Percentiles rank a stretch among this genome's conserved stretches.
phyloP scores from a whole-genome alignment of 805 yeast species.

The Yamadazyma sp. region DNA sequence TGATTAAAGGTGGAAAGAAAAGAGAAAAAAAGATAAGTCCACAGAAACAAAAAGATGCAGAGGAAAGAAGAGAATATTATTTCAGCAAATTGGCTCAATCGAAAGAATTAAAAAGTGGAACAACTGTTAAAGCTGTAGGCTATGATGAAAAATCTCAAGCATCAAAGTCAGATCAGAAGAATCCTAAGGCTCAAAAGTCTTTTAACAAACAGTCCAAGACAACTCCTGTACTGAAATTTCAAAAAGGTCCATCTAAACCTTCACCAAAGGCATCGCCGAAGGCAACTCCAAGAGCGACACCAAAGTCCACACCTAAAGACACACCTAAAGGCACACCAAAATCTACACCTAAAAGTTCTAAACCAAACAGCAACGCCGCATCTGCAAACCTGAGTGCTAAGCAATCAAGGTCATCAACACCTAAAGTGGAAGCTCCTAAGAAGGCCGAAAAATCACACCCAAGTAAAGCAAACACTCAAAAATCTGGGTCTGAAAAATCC shows the following conservation, averaged over 20 bases:
- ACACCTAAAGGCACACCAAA: background rate
- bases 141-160: constrained; percentile 18
- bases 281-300: no score
- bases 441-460: background rate
- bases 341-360: constrained; percentile 4
- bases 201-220: no score
- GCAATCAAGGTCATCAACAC: constrained; percentile 10
- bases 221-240: no score
- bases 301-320: background rate
- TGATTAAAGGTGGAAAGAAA: constrained; percentile 21
- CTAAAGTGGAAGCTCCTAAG: background rate
- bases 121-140: constrained; percentile 39
- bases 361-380: constrained; percentile 8
- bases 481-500: background rate
- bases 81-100: constrained; percentile 28
- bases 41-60: constrained; percentile 16
- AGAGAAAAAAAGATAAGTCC: constrained; percentile 9
- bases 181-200: no score
- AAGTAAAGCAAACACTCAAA: background rate
- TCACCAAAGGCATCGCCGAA: no score
- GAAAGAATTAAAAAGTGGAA: constrained; percentile 32
- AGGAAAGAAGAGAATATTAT: constrained; percentile 38
- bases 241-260: no score
- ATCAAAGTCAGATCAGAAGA: no score
- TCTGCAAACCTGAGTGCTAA: no score